phyloP scores from a whole-genome alignment of 257 asterid genomes.

The Petrea volubilis region DNA sequence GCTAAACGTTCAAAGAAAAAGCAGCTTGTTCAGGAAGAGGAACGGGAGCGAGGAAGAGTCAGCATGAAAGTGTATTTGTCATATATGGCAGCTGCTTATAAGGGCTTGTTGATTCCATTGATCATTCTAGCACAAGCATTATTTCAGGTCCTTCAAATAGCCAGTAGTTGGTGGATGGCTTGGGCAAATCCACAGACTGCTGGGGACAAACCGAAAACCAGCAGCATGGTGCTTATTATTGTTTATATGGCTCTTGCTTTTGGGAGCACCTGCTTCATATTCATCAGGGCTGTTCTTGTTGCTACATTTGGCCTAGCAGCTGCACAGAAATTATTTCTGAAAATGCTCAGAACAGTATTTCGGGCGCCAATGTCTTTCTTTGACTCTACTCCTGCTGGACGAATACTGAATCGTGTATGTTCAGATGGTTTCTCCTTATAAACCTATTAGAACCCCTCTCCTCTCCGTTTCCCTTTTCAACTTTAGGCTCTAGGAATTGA shows the following conservation, averaged over 20 bases:
- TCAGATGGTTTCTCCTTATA: conserved; percentile 18
- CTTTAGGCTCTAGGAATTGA: conserved; percentile 4
- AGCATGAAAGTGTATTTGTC: conserved; percentile 97
- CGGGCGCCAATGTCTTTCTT: conserved; percentile 97
- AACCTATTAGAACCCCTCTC: no score
- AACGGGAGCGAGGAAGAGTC: conserved; percentile 89
- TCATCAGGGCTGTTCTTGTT: conserved; percentile 89
- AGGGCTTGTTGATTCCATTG: conserved; percentile 83
- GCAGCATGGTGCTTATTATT: conserved; percentile 68
- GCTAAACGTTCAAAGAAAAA: conserved; percentile 79
- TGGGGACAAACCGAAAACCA: conserved; percentile 76
- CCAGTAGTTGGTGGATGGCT: conserved; percentile 99
- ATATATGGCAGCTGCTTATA: conserved; percentile 95
- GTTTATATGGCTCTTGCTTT: conserved; percentile 98
- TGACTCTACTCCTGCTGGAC: conserved; percentile 96
- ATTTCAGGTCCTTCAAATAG: conserved; percentile 97
- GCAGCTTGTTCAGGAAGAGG: conserved; percentile 99
- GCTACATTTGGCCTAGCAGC: conserved; percentile 98
- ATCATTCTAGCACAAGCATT: conserved; percentile 86
- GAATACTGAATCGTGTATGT: conserved; percentile 88
- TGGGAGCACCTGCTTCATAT: conserved; percentile 93
- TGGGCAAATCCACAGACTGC: conserved; percentile 99
- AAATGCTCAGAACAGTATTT: conserved; percentile 78
- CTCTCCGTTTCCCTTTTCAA: background rate
- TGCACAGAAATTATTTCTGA: conserved; percentile 81